Evolutionary conservation across 1,284 basidiomycete genomes (phyloP).

Genomic region (Cryptococcus sp.): DNA sequence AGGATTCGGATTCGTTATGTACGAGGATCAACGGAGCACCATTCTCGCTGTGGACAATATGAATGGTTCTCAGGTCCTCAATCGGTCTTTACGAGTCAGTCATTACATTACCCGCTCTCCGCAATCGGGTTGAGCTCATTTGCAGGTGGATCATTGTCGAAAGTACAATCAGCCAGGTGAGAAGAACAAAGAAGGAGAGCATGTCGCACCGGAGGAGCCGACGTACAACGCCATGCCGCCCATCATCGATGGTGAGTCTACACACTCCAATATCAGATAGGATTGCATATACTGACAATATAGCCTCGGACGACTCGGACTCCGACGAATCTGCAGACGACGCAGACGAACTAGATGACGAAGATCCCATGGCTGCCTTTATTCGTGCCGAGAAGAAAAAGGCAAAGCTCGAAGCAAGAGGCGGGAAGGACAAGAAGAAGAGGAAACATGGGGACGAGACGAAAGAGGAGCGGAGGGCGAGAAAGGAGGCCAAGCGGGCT

Average conservation of each 20-base stretch:
- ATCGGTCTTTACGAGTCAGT: constrained; percentile 67
- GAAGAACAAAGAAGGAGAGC: constrained; percentile 80
- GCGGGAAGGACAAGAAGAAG: constrained; percentile 53
- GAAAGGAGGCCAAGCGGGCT: constrained; percentile 51
- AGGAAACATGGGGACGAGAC: constrained; percentile 66
- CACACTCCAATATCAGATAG: background rate
- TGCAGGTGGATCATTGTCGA: constrained; percentile 77
- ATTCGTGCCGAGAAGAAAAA: constrained; percentile 49
- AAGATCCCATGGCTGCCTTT: constrained; percentile 97
- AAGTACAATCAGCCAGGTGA: constrained; percentile 82
- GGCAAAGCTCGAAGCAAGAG: constrained; percentile 50
- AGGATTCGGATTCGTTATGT: constrained; percentile 98
- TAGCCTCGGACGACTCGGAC: constrained; percentile 24
- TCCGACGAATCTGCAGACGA: constrained; percentile 58
- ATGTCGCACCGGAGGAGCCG: constrained; percentile 76
- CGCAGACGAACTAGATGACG: constrained; percentile 73
- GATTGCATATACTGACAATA: background rate
- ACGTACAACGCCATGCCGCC: constrained; percentile 77
- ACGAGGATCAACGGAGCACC: constrained; percentile 95
- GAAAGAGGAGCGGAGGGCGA: constrained; percentile 59
- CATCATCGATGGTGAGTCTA: constrained; percentile 59
- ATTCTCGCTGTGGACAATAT: constrained; percentile 96
- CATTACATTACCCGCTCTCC: background rate
- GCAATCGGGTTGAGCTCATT: constrained; percentile 1
- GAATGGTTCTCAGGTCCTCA: constrained; percentile 86